These are phyloP conservation scores for Hemileccinum rubropunctum DNA, from an alignment of 768 basidiomycete species.

Conservation along the genomic window DNA sequence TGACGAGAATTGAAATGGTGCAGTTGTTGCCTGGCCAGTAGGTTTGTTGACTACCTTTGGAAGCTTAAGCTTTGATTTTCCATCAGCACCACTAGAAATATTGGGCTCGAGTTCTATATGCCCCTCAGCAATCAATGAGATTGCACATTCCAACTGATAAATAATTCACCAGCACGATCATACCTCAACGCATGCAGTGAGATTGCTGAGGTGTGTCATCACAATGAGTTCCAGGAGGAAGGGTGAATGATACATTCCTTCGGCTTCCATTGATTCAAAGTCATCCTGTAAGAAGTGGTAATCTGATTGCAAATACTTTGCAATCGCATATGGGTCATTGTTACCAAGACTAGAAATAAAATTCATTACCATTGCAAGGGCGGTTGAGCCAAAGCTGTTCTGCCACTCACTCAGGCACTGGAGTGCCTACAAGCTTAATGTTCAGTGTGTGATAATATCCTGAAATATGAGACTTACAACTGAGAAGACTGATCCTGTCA, in stretches of 20 bases:
- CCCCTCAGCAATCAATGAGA: not conserved
- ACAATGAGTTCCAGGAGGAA: constrained; percentile 4
- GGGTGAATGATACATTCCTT: not conserved
- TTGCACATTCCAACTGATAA: constrained; percentile 5
- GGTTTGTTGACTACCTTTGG: constrained; percentile 5
- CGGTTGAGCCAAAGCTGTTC: constrained; percentile 6
- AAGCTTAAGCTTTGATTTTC: not conserved
- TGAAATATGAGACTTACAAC: constrained; percentile 4
- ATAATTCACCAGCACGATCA: not conserved
- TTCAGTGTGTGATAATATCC: not conserved
- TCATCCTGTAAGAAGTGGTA: constrained; percentile 6
- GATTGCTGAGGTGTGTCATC: constrained; percentile 1
- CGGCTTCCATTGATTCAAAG: not conserved
- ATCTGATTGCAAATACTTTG: not conserved
- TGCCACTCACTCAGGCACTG: constrained; percentile 8
- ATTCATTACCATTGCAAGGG: constrained; percentile 4
- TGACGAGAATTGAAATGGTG: not conserved
- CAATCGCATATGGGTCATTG: not conserved
- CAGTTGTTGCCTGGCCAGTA: not conserved
- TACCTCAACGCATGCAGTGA: not conserved
- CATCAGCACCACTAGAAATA: not conserved
- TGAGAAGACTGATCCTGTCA: not conserved
- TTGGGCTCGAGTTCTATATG: not conserved
- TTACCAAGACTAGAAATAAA: constrained; percentile 1
- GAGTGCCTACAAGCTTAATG: not conserved